These are phyloP conservation scores for Pelargonium citronellum DNA, from an alignment of 441 rosid species.

Conservation along the genomic window DNA sequence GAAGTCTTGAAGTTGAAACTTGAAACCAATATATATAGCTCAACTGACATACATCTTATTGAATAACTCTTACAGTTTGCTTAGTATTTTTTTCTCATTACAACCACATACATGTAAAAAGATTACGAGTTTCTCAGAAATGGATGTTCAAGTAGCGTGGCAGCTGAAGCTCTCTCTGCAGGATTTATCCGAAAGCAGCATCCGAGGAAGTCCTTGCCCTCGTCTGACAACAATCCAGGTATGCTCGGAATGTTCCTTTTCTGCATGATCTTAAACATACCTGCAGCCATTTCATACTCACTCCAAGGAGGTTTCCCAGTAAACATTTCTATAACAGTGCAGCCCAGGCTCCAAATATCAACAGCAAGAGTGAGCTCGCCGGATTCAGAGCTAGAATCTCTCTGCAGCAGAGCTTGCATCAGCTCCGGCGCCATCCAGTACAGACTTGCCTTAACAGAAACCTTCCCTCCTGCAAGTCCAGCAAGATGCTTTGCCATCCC, in stretches of 20 bases:
- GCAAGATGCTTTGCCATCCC: neutral
- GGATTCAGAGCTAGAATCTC: neutral
- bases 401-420: neutral
- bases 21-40: too few relatives aligned
- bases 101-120: too few relatives aligned
- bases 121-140: neutral
- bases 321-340: neutral
- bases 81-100: too few relatives aligned
- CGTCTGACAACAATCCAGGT: neutral
- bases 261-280: neutral
- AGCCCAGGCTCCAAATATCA: slow-evolving; percentile 3
- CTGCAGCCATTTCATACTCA: neutral
- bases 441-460: neutral
- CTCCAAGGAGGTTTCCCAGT: slow-evolving; percentile 6
- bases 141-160: neutral
- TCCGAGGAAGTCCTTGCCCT: neutral
- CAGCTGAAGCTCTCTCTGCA: neutral
- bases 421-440: neutral
- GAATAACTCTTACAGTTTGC: too few relatives aligned
- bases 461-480: neutral
- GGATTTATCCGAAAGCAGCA: neutral
- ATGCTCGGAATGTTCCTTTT: neutral
- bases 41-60: too few relatives aligned
- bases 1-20: too few relatives aligned
- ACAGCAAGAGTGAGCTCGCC: neutral